Percentiles rank a stretch among this genome's conserved stretches.
These are phyloP conservation scores for Clitoria ternatea DNA, from an alignment of 306 rosid genomes.

Conservation along the genomic window DNA sequence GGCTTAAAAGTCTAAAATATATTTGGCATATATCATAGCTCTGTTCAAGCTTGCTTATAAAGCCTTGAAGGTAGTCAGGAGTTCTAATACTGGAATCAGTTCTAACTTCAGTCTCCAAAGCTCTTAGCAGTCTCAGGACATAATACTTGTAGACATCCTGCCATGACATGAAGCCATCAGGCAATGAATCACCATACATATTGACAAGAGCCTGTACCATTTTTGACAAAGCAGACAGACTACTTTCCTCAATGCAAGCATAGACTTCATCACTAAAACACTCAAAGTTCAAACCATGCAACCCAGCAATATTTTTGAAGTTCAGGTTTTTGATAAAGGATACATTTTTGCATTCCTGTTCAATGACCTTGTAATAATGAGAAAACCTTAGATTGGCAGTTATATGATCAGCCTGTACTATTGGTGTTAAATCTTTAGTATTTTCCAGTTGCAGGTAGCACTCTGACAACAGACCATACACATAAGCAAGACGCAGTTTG, in stretches of 20 bases:
- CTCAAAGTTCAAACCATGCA: conserved; percentile 69
- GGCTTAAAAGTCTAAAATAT: conserved; percentile 57
- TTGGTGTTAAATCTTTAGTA: conserved; percentile 39
- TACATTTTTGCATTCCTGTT: conserved; percentile 72
- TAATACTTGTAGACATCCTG: conserved; percentile 81
- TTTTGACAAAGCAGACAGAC: conserved; percentile 75
- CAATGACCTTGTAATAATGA: conserved; percentile 62
- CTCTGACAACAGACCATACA: conserved; percentile 72
- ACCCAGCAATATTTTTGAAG: conserved; percentile 91
- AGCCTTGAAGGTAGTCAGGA: conserved; percentile 69
- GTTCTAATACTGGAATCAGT: conserved; percentile 41
- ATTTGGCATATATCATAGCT: conserved; percentile 53
- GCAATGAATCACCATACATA: conserved; percentile 46
- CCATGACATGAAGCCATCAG: conserved; percentile 75
- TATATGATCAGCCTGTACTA: conserved; percentile 43
- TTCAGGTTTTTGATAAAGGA: conserved; percentile 57
- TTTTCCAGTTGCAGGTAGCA: conserved; percentile 76
- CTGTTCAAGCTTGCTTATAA: conserved; percentile 77
- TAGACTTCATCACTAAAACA: conserved; percentile 68
- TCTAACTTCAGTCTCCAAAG: conserved; percentile 57
- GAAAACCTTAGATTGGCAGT: conserved; percentile 48
- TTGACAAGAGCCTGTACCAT: conserved; percentile 63
- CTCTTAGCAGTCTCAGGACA: conserved; percentile 44
- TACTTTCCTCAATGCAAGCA: conserved; percentile 55
- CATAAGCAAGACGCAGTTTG: conserved; percentile 77